Conservation (phyloP, 345 rosid species). For the Eucalyptus globulus region DNA sequence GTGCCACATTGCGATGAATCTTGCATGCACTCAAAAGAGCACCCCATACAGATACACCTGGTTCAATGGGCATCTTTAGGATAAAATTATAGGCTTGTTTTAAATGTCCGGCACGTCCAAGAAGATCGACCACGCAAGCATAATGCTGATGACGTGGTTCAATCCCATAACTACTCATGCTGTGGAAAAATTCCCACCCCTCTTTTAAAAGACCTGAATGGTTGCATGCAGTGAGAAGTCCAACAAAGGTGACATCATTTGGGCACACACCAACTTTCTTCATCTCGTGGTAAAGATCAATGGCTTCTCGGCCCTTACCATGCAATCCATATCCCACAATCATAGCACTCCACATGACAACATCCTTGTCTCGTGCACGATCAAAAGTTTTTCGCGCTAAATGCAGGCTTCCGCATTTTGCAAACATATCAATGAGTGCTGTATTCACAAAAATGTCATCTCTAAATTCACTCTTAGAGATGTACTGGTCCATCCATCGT, state of each 20-base stretch:
- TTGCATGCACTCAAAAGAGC: constrained; percentile 7
- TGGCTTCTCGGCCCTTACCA: constrained; percentile 2
- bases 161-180: not conserved
- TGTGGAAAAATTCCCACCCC: constrained; percentile 4
- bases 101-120: constrained; percentile 2
- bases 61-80: constrained; percentile 2
- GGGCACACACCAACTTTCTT: not conserved
- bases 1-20: not conserved
- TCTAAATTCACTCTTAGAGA: not conserved
- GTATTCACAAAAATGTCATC: not conserved
- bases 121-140: constrained; percentile 6
- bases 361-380: not conserved
- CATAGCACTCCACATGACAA: constrained; percentile 12
- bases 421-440: constrained; percentile 6
- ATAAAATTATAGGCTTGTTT: not conserved
- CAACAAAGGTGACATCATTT: constrained; percentile 8
- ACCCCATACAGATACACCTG: constrained; percentile 5
- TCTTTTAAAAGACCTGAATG: constrained; percentile 4
- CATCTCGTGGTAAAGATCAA: not conserved
- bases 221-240: constrained; percentile 4
- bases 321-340: constrained; percentile 6
- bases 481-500: not conserved
- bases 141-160: constrained; percentile 8
- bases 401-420: constrained; percentile 1
- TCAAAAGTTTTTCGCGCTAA: not conserved